Evolutionary conservation across 768 basidiomycete genomes (phyloP).

Genomic region (button mushroom (Agaricus bisporus)): DNA sequence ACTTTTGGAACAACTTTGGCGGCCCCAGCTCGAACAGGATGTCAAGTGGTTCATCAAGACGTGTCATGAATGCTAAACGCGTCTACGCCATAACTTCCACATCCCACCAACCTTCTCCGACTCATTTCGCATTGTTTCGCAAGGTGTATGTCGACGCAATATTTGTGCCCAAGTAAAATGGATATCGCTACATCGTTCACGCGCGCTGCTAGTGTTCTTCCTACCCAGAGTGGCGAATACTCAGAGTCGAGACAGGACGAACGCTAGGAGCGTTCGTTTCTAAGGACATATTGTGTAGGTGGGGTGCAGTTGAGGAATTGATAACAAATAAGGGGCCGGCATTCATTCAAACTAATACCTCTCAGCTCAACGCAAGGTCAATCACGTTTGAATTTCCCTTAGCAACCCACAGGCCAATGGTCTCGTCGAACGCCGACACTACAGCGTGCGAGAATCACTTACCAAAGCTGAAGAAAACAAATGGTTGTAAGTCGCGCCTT

Average conservation of each 20-base stretch:
- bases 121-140: constrained; percentile 14
- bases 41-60: constrained; percentile 24
- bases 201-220: constrained; percentile 10
- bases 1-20: constrained; percentile 19
- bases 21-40: constrained; percentile 23
- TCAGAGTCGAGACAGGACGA: constrained; percentile 37
- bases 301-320: constrained; percentile 20
- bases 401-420: too few relatives aligned
- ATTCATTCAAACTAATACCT: too few relatives aligned
- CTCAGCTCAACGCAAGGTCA: too few relatives aligned
- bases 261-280: constrained; percentile 24
- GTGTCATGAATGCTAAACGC: constrained; percentile 25
- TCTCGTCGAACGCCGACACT: too few relatives aligned
- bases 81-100: constrained; percentile 15
- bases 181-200: constrained; percentile 26
- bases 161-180: constrained; percentile 13
- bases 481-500: constrained; percentile 23
- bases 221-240: constrained; percentile 18
- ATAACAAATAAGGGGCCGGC: constrained; percentile 13
- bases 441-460: too few relatives aligned
- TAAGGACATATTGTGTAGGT: constrained; percentile 17
- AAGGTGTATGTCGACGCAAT: constrained; percentile 10
- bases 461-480: constrained; percentile 13
- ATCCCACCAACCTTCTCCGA: constrained; percentile 18
- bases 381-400: too few relatives aligned